Evolutionary conservation across 768 basidiomycete genomes (phyloP).

Genomic region (Suillus alpinus): DNA sequence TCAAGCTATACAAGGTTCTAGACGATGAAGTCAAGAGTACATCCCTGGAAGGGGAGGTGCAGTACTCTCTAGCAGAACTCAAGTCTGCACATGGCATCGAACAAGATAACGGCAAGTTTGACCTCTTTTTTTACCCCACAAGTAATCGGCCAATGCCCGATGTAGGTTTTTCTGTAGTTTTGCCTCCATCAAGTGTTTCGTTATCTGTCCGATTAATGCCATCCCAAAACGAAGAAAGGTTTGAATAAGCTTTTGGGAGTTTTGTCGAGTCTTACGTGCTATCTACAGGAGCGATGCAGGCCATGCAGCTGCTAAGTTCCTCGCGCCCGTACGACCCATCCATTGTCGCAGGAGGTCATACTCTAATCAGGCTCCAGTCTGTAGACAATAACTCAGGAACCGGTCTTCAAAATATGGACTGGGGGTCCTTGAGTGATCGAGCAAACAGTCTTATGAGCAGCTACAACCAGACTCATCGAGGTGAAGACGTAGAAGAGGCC

Average conservation of each 20-base stretch:
- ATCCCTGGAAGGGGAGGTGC: neutral
- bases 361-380: neutral
- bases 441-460: constrained; percentile 14
- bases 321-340: neutral
- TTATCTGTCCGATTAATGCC: neutral
- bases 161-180: neutral
- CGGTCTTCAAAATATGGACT: neutral
- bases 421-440: neutral
- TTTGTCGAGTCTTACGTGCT: neutral
- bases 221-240: neutral
- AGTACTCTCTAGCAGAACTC: neutral
- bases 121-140: neutral
- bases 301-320: neutral
- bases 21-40: neutral
- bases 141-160: neutral
- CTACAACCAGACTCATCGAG: constrained; percentile 19
- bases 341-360: neutral
- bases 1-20: neutral
- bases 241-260: neutral
- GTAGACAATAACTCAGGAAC: neutral
- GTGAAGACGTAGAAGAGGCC: constrained; percentile 26
- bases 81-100: neutral
- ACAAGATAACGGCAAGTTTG: neutral
- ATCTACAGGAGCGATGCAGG: neutral
- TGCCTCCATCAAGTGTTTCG: neutral